phyloP scores from a whole-genome alignment of 2,329 filamentous ascomycete species.

The Pseudocercospora ulei region DNA sequence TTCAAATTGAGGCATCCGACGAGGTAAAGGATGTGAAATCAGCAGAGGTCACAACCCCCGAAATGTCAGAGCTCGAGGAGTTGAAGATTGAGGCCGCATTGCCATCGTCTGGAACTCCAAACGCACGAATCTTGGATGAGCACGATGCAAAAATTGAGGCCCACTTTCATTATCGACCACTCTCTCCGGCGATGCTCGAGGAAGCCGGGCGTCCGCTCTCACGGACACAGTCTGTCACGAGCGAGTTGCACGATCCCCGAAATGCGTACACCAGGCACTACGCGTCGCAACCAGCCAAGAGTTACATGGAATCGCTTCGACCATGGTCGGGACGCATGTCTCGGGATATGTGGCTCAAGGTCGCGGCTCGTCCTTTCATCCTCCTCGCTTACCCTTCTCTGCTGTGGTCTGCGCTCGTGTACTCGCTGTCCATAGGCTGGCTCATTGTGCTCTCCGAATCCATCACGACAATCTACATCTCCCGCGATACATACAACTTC shows the following conservation, averaged over 20 bases:
- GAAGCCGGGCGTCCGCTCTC: constrained; percentile 5
- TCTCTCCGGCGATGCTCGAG: constrained; percentile 11
- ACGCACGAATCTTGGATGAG: not conserved
- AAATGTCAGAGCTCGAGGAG: constrained; percentile 14
- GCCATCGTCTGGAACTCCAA: constrained; percentile 3
- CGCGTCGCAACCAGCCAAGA: constrained; percentile 55
- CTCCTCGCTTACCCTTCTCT: constrained; percentile 81
- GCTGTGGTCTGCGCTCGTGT: constrained; percentile 77
- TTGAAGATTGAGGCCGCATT: constrained; percentile 3
- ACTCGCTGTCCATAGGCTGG: constrained; percentile 85
- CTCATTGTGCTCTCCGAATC: constrained; percentile 89
- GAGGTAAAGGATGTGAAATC: constrained; percentile 12
- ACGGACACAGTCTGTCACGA: constrained; percentile 2
- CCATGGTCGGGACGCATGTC: constrained; percentile 70
- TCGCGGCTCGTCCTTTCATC: constrained; percentile 69
- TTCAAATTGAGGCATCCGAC: constrained; percentile 12
- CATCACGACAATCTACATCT: constrained; percentile 68
- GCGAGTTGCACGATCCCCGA: constrained; percentile 12
- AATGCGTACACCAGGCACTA: constrained; percentile 59
- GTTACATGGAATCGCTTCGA: constrained; percentile 63
- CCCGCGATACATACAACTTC: constrained; percentile 64
- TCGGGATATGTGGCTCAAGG: constrained; percentile 68
- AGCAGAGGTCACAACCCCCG: constrained; percentile 4
- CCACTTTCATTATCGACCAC: constrained; percentile 17
- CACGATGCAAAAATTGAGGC: constrained; percentile 2